phyloP scores from a whole-genome alignment of 768 basidiomycete species.

The Mrakia gelida region DNA sequence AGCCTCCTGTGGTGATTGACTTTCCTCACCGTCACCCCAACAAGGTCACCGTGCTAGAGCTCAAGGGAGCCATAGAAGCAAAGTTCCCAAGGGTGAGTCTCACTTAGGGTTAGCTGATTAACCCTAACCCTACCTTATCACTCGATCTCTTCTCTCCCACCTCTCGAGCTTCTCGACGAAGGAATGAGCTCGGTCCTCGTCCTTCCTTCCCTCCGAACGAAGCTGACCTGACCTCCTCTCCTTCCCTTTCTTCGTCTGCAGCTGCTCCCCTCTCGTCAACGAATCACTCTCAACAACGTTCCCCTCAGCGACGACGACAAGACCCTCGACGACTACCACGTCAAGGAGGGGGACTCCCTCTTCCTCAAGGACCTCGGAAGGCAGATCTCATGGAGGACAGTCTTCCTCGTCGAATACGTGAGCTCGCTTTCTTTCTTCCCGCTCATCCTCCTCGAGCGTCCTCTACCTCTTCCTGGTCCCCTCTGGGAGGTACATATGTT shows the following conservation, averaged over 20 bases:
- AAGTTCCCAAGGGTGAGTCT: slow-evolving; percentile 54
- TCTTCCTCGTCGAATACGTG: slow-evolving; percentile 94
- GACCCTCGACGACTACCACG: slow-evolving; percentile 56
- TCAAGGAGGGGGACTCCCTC: slow-evolving; percentile 61
- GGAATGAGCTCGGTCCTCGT: slow-evolving; percentile 9
- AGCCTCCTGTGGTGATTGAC: slow-evolving; percentile 44
- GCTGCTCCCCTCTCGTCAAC: slow-evolving; percentile 71
- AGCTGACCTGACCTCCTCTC: slow-evolving; percentile 24
- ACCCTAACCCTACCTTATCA: too few relatives aligned
- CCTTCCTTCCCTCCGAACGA: slow-evolving; percentile 11
- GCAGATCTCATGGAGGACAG: slow-evolving; percentile 81
- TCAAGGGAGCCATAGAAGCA: slow-evolving; percentile 62
- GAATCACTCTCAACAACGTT: slow-evolving; percentile 50
- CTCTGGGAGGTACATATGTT: not conserved
- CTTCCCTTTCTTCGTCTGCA: slow-evolving; percentile 41
- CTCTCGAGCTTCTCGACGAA: not conserved
- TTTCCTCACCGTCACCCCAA: slow-evolving; percentile 41
- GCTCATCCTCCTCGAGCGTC: too few relatives aligned
- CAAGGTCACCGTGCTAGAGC: slow-evolving; percentile 58
- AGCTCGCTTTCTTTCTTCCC: slow-evolving; percentile 41
- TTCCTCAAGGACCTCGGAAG: slow-evolving; percentile 83
- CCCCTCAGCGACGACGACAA: slow-evolving; percentile 62
- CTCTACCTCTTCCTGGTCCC: not conserved
- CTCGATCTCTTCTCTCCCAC: not conserved
- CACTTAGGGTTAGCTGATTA: too few relatives aligned